Evolutionary conservation across 192 early-diverging fungal species (phyloP), one percentile per base, ranked within the genome.

Genomic region (Umbelopsis ramanniana): DNA sequence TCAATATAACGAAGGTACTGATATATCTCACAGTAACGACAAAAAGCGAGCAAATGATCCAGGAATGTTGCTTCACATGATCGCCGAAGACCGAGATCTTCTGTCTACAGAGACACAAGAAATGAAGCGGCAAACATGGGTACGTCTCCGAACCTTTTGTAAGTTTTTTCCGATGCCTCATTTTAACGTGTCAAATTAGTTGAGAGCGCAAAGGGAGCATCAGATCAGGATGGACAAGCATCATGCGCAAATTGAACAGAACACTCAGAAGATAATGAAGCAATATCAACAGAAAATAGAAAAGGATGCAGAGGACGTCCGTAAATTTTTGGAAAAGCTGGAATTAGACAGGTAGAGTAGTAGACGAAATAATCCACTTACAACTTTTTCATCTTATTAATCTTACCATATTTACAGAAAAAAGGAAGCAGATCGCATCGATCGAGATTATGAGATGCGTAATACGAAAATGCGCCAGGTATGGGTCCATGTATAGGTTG

Each of bases 71-170:
- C 26, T 63, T 1, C 57, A 63, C 17, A 19, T 63, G 57, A 35
- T 63, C 2, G 33, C 57, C 12, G 33, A 33, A 12, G 33, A 63
- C 57, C 57, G 57, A 33, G 57, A 63, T 63, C 17, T 63, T 15
- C 35, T 22, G 26, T 37, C 57, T 63, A 7, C 33, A 5, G 57
- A 37, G 7, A 63, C 26, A 3, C 57, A 63, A 29, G 57, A 63
- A 29, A 35, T 35, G 29, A 63, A 63, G 6, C 57, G 57, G 23
- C 35, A 63, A 63, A 35, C 57, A 37, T 63, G 57, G 57, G 57
- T 63, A 63, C 33, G 57, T 37, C 0, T 43, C 40, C 40, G 40
- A 43, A 12, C 40, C 0, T 40, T 43, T 43, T 43, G 40, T 1
- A 43, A 43, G 40, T 43, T 43, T 43, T 7, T 43, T 43, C 40